Evolutionary conservation across 1,284 basidiomycete species (phyloP), one percentile per base, ranked within the genome.

Genomic region (Puccinia triticina): DNA sequence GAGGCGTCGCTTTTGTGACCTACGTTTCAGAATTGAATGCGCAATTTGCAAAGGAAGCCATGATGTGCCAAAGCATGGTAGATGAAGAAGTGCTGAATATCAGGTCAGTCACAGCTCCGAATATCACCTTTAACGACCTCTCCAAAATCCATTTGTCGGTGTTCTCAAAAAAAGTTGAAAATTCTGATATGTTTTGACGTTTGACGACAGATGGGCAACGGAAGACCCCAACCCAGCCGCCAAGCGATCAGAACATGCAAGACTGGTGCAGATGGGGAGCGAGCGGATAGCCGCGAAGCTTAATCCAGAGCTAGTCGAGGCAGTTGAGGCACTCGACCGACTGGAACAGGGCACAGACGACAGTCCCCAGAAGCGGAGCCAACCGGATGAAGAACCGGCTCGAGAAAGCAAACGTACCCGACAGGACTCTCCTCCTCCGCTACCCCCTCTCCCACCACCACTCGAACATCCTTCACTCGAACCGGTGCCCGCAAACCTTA

Each of bases 21-120:
- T 99, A 96, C 88, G 91, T 92, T 77, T 90, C 91, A 61, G 96
- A 99, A 86, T 86, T 92, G 80, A 89, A 91, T 84, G 97, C 95
- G 0, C 94, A 97, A 86, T 99, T 99, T 87, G 97, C 96, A 23
- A 98, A 98, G 87, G 97, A 99, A 88, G 92, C 97, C 0, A 99
- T 99, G 97, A 94, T 95, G 64, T 95, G 96, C 88, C 97, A 99
- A 88, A 96, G 94, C 34, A 89, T 99, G 84, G 96, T 99, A 87
- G 94, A 96, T 85, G 94, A 98, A 87, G 97, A 99, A 87, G 95
- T 98, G 84, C 90, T 99, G 84, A 99, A 99, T 87, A 94, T 98
- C 66, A 92, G 95, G 88, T 89, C 74, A 77, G 88, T 86, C 26
- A 43, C 46, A 32, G 23, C 29, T 11, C 7, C 61, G 18, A 46